phyloP scores from a whole-genome alignment of 176 grass and related monocot species.

The Leersia perrieri region DNA sequence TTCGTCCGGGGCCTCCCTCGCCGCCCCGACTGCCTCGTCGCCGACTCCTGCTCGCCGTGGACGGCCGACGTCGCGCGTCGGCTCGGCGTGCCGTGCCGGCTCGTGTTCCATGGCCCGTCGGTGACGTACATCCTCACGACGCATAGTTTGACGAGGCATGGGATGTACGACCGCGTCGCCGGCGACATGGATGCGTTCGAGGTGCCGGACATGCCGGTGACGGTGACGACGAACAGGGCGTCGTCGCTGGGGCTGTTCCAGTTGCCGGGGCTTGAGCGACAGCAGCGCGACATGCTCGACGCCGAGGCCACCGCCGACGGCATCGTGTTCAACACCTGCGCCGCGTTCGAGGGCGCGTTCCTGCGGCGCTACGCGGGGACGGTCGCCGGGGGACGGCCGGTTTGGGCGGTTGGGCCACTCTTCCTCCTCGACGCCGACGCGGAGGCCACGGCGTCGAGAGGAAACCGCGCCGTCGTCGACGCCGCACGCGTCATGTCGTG shows the following conservation, averaged over 20 bases:
- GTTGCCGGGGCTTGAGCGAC: constrained; percentile 30
- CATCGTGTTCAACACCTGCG: constrained; percentile 54
- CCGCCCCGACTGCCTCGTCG: constrained; percentile 42
- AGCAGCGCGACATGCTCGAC: constrained; percentile 25
- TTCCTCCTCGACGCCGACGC: constrained; percentile 29
- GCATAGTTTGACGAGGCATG: constrained; percentile 22
- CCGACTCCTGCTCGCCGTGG: constrained; percentile 28
- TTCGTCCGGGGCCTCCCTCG: constrained; percentile 26
- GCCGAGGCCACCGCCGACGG: constrained; percentile 50
- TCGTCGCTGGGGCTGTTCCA: constrained; percentile 42
- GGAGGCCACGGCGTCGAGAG: constrained; percentile 20
- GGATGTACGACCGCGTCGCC: not conserved
- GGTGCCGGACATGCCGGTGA: constrained; percentile 37
- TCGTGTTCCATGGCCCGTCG: constrained; percentile 42
- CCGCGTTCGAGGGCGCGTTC: constrained; percentile 36
- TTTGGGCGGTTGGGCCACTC: constrained; percentile 53
- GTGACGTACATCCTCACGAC: constrained; percentile 25
- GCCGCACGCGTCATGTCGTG: constrained; percentile 10
- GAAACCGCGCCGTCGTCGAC: constrained; percentile 32
- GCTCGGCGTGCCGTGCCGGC: constrained; percentile 11
- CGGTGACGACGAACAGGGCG: constrained; percentile 30
- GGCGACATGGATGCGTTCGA: constrained; percentile 41
- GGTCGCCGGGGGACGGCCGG: constrained; percentile 28
- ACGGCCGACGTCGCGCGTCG: constrained; percentile 16
- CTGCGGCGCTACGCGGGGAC: constrained; percentile 33